A percentile compares a stretch with the other conserved stretches of the same genome.
These are phyloP conservation scores for Suhomyces bokatorum DNA, from an alignment of 1,139 yeast genomes.

Conservation along the genomic window DNA sequence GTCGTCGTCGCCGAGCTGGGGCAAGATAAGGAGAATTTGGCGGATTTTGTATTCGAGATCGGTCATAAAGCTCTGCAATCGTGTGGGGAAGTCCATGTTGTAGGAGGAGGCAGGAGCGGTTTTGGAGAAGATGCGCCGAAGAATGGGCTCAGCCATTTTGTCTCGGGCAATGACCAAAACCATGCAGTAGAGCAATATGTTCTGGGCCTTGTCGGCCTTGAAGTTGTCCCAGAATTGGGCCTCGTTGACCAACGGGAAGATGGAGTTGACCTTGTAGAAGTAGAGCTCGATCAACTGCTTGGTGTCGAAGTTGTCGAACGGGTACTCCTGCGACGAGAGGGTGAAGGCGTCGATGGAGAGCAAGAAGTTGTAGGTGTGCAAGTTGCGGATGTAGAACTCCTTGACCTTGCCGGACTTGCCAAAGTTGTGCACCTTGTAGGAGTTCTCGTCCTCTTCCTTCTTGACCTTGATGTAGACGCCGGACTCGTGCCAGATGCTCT, in stretches of 20 bases:
- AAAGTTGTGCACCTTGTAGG: constrained; percentile 17
- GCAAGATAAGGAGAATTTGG: constrained; percentile 34
- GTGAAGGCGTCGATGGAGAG: constrained; percentile 36
- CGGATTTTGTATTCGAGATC: constrained; percentile 40
- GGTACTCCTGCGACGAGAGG: constrained; percentile 26
- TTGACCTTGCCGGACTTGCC: constrained; percentile 16
- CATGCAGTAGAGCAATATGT: constrained; percentile 30
- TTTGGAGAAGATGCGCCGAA: constrained; percentile 23
- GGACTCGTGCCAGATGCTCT: constrained; percentile 29
- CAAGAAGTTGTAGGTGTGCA: constrained; percentile 23
- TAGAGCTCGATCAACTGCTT: constrained; percentile 29
- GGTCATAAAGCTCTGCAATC: constrained; percentile 22
- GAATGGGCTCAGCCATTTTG: constrained; percentile 28
- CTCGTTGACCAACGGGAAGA: constrained; percentile 36
- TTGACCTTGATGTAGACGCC: constrained; percentile 27
- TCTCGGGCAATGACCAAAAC: constrained; percentile 32
- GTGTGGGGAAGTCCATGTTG: constrained; percentile 14
- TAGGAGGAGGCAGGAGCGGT: constrained; percentile 1
- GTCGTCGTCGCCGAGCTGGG: constrained; percentile 41
- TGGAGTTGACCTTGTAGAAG: constrained; percentile 34
- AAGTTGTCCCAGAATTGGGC: constrained; percentile 32
- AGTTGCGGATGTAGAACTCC: constrained; percentile 19
- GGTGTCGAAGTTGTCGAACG: constrained; percentile 24
- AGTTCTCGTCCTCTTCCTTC: constrained; percentile 10
- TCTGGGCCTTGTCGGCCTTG: constrained; percentile 22